Evolutionary conservation across 2,329 filamentous ascomycete species (phyloP), one percentile per base, ranked within the genome.

Genomic region (Fusarium sp.): DNA sequence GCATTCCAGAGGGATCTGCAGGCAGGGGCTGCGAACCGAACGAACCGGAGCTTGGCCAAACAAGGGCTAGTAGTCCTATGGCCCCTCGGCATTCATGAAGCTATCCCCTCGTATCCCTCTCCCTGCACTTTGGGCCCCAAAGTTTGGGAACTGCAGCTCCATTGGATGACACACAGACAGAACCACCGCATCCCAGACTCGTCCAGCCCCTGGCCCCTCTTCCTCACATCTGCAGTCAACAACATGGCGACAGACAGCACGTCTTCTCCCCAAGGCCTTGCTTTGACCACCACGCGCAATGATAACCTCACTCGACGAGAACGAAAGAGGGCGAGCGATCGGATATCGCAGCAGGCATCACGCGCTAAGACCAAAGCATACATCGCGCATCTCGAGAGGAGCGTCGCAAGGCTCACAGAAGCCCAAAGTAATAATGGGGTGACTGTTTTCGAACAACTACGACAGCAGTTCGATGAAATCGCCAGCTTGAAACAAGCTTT

Each of bases 11-110:
- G 9, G 26, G 44, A 47, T 47, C 24, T 30, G 20, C 26, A 24
- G 0, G 1, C 5, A 45, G 18, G 24, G 24, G 9, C 6, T 22
- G 4, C 0, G 3, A 18, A 24, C 13, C 11, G 24, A 45, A 20
- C 12, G 6, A 6, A 15, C 4, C 0, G 13, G 18, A 22, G 44
- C 44, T 16, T 30, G 26, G 20, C 28, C 5, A n/a, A 1, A n/a
- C 4, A 48, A 47, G 28, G 20, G 7, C 45, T 48, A 48, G 28
- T n/a, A 12, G 7, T 47, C 6, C 26, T 16, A 47, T n/a, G 20
- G 20, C 14, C 11, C 45, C 45, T 48, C 45, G 44, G 44, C 42
- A 45, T 26, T 22, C 42, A 11, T 18, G 42, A 26, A 45, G 13
- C 42, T 15, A 13, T 15, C 5, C 18, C 7, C 2, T 28, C 26